These are phyloP conservation scores for Fusarium pseudoanthophilum DNA, from an alignment of 2,329 filamentous ascomycete species.

Conservation along the genomic window DNA sequence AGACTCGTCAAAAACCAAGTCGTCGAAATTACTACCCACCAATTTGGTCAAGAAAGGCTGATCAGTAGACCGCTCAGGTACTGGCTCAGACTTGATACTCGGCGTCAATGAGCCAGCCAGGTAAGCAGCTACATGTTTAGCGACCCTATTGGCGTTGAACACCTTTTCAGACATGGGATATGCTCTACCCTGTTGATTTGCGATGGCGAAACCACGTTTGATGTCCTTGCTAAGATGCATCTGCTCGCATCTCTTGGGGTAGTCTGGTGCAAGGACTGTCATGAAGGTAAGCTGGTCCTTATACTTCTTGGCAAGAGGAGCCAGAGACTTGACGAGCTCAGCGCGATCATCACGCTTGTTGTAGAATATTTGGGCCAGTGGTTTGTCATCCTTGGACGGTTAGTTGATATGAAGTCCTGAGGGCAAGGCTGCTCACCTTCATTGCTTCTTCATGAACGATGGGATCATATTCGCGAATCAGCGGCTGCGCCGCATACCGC, in stretches of 20 bases:
- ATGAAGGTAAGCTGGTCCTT: neutral
- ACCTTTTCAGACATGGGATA: neutral
- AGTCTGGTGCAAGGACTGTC: neutral
- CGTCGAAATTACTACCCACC: conserved; percentile 1
- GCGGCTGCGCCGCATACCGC: neutral
- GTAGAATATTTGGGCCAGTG: neutral
- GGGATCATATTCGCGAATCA: neutral
- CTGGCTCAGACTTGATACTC: neutral
- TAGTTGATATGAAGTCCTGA: fast-evolving
- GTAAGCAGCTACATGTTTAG: neutral
- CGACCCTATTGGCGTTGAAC: neutral
- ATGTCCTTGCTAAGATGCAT: neutral
- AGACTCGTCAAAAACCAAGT: neutral
- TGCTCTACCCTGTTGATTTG: neutral
- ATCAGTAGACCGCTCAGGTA: neutral
- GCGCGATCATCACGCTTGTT: neutral
- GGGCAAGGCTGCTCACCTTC: neutral
- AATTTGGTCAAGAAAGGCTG: neutral
- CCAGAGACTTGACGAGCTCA: neutral
- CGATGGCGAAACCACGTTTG: neutral
- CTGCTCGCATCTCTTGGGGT: neutral
- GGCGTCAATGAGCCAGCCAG: neutral
- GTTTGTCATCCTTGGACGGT: neutral
- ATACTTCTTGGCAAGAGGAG: neutral
- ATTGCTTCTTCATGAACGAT: neutral